Conservation (phyloP, 1,284 basidiomycete genomes). For the Malassezia slooffiae region DNA sequence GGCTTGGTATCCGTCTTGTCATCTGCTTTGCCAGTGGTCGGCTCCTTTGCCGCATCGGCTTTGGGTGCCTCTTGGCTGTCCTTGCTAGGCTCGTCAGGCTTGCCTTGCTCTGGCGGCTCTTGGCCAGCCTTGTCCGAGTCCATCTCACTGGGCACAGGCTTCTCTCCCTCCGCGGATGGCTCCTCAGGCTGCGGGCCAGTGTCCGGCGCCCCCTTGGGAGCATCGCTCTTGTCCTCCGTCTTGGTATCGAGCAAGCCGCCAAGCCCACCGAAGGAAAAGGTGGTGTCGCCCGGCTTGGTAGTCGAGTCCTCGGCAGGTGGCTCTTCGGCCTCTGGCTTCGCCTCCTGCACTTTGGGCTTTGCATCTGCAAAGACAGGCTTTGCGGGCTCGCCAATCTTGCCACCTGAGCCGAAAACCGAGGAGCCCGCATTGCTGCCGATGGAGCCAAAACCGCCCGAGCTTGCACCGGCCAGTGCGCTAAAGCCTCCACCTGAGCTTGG, state of each 20-base stretch:
- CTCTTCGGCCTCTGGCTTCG: constrained; percentile 1
- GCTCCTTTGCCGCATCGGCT: too few relatives aligned
- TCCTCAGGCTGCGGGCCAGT: background rate
- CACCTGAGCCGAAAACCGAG: constrained; percentile 15
- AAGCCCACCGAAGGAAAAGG: constrained; percentile 25
- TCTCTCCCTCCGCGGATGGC: too few relatives aligned
- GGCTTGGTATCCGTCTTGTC: too few relatives aligned
- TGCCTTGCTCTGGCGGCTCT: too few relatives aligned
- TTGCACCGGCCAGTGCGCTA: background rate
- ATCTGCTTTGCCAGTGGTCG: too few relatives aligned
- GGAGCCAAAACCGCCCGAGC: background rate
- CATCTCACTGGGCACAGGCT: too few relatives aligned
- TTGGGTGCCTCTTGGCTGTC: too few relatives aligned
- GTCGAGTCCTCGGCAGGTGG: background rate
- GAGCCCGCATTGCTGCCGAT: background rate
- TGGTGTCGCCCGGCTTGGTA: background rate
- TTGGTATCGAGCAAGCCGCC: constrained; percentile 13
- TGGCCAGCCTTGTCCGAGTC: too few relatives aligned
- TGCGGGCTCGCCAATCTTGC: background rate
- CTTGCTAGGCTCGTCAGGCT: too few relatives aligned
- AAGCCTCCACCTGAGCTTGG: background rate
- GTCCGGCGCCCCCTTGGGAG: too few relatives aligned
- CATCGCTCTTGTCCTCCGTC: constrained; percentile 1
- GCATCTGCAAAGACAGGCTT: constrained; percentile 4
- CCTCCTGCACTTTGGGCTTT: background rate